A percentile compares a stretch with the other conserved stretches of the same genome.
phyloP scores from a whole-genome alignment of 345 rosid genomes.

The Eucalyptus rudis region DNA sequence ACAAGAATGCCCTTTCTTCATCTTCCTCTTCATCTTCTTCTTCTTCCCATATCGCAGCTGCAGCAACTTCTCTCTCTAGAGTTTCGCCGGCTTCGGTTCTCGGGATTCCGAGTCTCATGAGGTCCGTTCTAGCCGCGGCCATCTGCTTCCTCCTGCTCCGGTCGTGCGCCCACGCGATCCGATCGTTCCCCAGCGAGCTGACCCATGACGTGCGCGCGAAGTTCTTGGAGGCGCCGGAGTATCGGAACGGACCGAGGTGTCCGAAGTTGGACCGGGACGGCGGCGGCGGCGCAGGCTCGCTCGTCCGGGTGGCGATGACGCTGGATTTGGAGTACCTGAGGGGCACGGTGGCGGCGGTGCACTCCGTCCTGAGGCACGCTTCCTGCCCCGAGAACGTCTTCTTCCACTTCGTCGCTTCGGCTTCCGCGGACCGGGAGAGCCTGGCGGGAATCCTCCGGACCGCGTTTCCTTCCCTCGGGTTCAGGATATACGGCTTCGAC shows the following conservation, averaged over 20 bases:
- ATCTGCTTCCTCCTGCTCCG: not conserved
- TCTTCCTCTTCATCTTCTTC: not conserved
- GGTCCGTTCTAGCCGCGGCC: not conserved
- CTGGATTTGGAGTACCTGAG: constrained; percentile 62
- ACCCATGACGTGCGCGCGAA: not conserved
- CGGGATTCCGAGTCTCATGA: not conserved
- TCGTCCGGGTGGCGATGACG: constrained; percentile 69
- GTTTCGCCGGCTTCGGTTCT: not conserved
- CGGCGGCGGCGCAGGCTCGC: constrained; percentile 21
- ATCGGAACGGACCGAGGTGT: constrained; percentile 37
- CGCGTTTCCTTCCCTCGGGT: constrained; percentile 46
- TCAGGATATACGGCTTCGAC: constrained; percentile 37
- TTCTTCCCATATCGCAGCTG: not conserved
- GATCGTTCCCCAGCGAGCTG: not conserved
- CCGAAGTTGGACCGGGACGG: not conserved
- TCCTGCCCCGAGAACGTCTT: constrained; percentile 69
- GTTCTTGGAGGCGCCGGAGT: constrained; percentile 53
- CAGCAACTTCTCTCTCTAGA: not conserved
- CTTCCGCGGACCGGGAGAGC: not conserved
- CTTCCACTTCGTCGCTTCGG: constrained; percentile 56
- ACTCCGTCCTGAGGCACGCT: constrained; percentile 60
- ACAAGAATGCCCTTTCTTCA: not conserved
- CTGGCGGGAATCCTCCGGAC: constrained; percentile 13
- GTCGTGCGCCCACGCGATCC: not conserved
- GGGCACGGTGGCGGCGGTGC: constrained; percentile 64